A percentile compares a stretch with the other conserved stretches of the same genome.
These are phyloP conservation scores for Antarctomyces pellizariae DNA, from an alignment of 495 filamentous ascomycete species.

Conservation along the genomic window DNA sequence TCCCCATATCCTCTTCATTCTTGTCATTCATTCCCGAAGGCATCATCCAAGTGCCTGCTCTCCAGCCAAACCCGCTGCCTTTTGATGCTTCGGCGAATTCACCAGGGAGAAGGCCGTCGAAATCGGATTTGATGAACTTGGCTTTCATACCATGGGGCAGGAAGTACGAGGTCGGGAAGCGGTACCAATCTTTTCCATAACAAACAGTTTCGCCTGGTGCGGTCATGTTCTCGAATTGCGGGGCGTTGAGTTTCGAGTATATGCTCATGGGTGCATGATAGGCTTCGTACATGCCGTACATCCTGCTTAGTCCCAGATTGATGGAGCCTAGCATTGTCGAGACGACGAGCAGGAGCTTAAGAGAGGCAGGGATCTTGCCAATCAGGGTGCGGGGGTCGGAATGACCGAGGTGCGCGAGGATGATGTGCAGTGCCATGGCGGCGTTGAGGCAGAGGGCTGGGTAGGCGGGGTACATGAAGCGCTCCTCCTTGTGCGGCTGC, in stretches of 20 bases:
- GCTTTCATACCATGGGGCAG: conserved; percentile 56
- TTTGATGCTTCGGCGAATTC: conserved; percentile 54
- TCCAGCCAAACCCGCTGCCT: conserved; percentile 35
- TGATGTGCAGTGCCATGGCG: conserved; percentile 58
- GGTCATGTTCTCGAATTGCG: conserved; percentile 24
- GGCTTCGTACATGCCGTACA: conserved; percentile 55
- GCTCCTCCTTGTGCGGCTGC: conserved; percentile 93
- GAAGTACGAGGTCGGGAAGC: conserved; percentile 85
- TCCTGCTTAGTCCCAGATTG: conserved; percentile 42
- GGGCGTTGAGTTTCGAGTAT: conserved; percentile 30
- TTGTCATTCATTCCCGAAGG: conserved; percentile 79
- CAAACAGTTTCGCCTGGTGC: conserved; percentile 49
- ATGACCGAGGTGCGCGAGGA: conserved; percentile 47
- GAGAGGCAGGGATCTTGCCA: conserved; percentile 40
- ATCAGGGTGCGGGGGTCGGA: conserved; percentile 36
- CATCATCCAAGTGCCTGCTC: conserved; percentile 55
- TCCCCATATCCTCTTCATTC: conserved; percentile 65
- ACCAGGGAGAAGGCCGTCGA: conserved; percentile 72
- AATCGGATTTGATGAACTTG: conserved; percentile 77
- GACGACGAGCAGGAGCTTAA: conserved; percentile 40
- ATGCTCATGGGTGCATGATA: conserved; percentile 72
- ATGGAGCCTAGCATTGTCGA: conserved; percentile 29
- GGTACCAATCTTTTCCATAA: conserved; percentile 95
- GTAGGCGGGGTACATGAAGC: conserved; percentile 97
- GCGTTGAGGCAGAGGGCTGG: conserved; percentile 84